Base-by-base conservation (phyloP, 345 rosid species). In the Toxicodendron radicans region DNA sequence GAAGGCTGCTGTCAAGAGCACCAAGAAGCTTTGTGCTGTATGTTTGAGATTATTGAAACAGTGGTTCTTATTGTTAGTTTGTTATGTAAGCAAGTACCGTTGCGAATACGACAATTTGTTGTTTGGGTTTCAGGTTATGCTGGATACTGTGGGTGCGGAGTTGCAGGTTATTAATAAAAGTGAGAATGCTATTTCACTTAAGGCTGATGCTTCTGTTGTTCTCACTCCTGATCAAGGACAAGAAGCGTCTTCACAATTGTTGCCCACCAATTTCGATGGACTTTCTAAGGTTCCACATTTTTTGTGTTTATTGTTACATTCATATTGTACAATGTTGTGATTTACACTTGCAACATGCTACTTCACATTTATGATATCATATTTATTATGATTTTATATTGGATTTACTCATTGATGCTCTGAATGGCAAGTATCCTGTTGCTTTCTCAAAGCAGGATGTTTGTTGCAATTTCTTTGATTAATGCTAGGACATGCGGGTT, bases 141-240 rank as follows among this genome's bases (percentile, higher is more conserved):
- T 95, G 79, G 99, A 95, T 68, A 93, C 97, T 0, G 97, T 93
- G 32, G 99, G 99, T 51, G 83, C 99, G 14, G 99, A 95, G 82
- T 73, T 95, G 80, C 97, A 91, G 90, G 98, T 95, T 52, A 78
- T 89, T 76, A 95, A 95, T 78, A 93, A 85, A 70, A 79, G 79
- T 59, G 98, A 86, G 87, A 86, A 82, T 68, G 54, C 93, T 64
- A 95, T 95, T 75, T 80, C 94, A 21, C 92, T 95, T 53, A 69
- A 77, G 87, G 94, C 89, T 13, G 92, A 93, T 82, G 99, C 76
- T 24, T 64, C 75, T 69, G 98, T 95, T 61, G 75, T 90, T 77
- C 78, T 95, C 84, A 95, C 98, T 5, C 96, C 98, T 0, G 86
- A 87, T 79, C 84, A 83, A 80, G 95, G 85, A 23, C 85, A 81